Conservation (phyloP, 345 rosid species). For the Acer negundo region DNA sequence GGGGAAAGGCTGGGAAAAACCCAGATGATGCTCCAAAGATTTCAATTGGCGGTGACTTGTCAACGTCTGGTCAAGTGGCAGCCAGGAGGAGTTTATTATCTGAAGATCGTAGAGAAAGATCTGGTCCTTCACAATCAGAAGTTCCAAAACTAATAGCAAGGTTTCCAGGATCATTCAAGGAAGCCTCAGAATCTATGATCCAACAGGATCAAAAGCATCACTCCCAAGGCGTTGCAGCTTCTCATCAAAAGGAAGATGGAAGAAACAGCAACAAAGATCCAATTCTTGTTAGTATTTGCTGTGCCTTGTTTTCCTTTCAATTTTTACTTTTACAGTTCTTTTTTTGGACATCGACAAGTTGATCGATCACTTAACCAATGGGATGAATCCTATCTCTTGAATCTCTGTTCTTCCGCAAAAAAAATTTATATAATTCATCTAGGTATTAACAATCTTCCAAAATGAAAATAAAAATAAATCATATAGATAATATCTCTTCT, state of each 20-base stretch:
- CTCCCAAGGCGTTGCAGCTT: conserved; percentile 35
- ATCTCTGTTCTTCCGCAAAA: too few relatives aligned
- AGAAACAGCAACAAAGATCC: conserved; percentile 68
- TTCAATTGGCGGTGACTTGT: conserved; percentile 56
- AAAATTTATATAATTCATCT: not conserved
- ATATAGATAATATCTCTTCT: not conserved
- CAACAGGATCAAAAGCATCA: conserved; percentile 62
- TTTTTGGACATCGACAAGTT: not conserved
- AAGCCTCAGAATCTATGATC: conserved; percentile 58
- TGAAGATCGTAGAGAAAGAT: conserved; percentile 55
- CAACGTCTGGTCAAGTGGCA: conserved; percentile 56
- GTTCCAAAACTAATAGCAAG: conserved; percentile 64
- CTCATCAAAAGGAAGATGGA: conserved; percentile 61
- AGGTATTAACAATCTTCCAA: too few relatives aligned
- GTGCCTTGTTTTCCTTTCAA: not conserved
- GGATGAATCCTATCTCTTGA: not conserved
- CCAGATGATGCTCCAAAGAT: conserved; percentile 66
- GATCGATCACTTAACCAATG: not conserved
- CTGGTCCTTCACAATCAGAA: conserved; percentile 51
- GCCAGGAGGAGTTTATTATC: conserved; percentile 62
- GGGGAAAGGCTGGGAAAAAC: conserved; percentile 68
- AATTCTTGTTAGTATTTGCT: conserved; percentile 59
- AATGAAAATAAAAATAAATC: not conserved
- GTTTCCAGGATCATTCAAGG: conserved; percentile 94
- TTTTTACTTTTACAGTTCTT: not conserved